phyloP scores from a whole-genome alignment of 2,329 filamentous ascomycete genomes.

The Fusarium buharicum region DNA sequence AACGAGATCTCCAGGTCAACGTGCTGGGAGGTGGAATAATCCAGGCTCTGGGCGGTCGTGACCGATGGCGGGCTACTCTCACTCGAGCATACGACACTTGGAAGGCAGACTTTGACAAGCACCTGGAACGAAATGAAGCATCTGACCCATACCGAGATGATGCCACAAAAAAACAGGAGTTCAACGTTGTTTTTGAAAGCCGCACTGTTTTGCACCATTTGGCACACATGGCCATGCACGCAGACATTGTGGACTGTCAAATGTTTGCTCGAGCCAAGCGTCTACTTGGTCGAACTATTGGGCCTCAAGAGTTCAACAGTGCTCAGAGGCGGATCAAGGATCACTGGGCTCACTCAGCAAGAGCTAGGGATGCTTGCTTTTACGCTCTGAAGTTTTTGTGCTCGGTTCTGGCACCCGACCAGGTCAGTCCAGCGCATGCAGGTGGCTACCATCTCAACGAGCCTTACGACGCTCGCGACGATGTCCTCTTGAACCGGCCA shows the following conservation, averaged over 20 bases:
- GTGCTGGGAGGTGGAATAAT: constrained; percentile 79
- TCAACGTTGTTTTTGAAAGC: constrained; percentile 79
- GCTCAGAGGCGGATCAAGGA: constrained; percentile 88
- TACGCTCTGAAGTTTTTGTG: constrained; percentile 90
- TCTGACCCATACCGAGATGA: constrained; percentile 66
- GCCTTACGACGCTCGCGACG: constrained; percentile 84
- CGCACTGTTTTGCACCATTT: constrained; percentile 91
- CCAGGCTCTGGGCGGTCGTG: constrained; percentile 82
- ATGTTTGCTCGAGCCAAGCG: constrained; percentile 91
- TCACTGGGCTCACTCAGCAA: constrained; percentile 86
- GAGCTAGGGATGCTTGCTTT: constrained; percentile 89
- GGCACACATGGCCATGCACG: constrained; percentile 97
- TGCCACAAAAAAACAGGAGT: constrained; percentile 69
- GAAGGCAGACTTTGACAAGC: constrained; percentile 91
- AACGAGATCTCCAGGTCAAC: constrained; percentile 91
- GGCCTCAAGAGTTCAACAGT: constrained; percentile 79
- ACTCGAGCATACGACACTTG: constrained; percentile 92
- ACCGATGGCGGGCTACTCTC: constrained; percentile 89
- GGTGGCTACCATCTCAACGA: constrained; percentile 56
- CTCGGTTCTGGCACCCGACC: constrained; percentile 77
- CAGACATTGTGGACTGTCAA: constrained; percentile 96
- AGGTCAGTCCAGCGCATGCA: constrained; percentile 50
- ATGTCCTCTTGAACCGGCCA: constrained; percentile 88
- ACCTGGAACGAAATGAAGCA: constrained; percentile 69
- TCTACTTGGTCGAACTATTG: constrained; percentile 86